Evolutionary conservation across 306 rosid genomes (phyloP).

Genomic region (Citrullus colocynthis): DNA sequence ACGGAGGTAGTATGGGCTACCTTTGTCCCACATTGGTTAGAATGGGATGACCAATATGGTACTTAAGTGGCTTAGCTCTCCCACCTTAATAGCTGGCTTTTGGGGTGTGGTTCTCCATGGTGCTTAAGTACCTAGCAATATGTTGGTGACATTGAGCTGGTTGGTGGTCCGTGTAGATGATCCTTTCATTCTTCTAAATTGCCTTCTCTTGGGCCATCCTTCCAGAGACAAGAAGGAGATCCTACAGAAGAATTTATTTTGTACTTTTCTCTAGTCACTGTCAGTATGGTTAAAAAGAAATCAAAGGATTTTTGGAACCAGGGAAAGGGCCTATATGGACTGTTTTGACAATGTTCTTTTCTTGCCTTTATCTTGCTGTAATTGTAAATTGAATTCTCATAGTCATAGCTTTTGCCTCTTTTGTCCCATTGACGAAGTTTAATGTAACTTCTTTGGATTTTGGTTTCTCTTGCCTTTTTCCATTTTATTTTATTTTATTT

Average conservation of each 20-base stretch:
- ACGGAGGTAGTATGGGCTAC: no score
- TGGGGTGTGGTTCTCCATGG: no score
- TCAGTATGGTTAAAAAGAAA: neutral
- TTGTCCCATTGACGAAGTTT: neutral
- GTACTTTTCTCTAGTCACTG: neutral
- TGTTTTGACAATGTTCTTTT: neutral
- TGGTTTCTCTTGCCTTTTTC: no score
- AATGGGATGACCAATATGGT: no score
- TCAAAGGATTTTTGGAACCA: neutral
- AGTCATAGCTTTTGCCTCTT: neutral
- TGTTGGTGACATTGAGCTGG: neutral
- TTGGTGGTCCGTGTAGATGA: neutral
- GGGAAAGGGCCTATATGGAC: neutral
- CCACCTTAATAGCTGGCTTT: no score
- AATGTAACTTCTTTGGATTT: neutral
- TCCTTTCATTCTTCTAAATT: neutral
- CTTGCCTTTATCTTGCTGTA: neutral
- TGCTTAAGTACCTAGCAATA: no score
- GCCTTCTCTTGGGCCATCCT: neutral
- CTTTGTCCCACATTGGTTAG: no score
- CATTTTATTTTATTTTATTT: no score
- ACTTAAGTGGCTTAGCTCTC: no score
- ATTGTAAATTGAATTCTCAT: neutral
- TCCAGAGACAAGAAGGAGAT: neutral
- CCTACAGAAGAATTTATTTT: neutral